Evolutionary conservation across 768 basidiomycete genomes (phyloP).

Genomic region (Rhodotorula kratochvilovae): DNA sequence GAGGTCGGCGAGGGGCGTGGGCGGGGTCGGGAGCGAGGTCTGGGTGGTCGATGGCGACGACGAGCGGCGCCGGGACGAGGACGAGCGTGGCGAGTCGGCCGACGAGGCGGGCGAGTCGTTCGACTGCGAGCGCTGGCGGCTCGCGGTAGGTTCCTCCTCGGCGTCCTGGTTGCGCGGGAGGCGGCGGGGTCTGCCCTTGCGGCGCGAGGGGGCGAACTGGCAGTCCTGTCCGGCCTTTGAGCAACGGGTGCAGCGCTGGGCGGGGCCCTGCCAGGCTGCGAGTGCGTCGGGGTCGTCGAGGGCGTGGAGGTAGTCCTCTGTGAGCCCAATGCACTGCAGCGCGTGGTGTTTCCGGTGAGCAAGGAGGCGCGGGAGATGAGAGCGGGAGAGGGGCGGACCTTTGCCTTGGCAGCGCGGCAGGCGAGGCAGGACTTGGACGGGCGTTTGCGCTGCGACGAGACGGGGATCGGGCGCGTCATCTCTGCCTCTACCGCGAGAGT

Average conservation of each 20-base stretch:
- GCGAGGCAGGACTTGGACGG: conserved; percentile 18
- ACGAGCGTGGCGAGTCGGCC: too few species aligned
- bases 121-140: background rate
- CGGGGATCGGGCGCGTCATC: conserved; percentile 26
- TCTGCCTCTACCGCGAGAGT: background rate
- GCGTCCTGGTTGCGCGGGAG: background rate
- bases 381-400: background rate
- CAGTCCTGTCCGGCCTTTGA: background rate
- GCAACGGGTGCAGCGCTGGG: conserved; percentile 1
- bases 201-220: background rate
- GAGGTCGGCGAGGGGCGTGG: background rate
- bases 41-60: background rate
- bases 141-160: background rate
- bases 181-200: background rate
- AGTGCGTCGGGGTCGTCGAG: background rate
- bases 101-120: background rate
- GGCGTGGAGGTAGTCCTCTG: conserved; percentile 12
- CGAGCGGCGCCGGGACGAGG: too few species aligned
- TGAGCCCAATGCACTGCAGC: conserved; percentile 8
- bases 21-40: background rate
- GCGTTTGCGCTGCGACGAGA: conserved; percentile 11
- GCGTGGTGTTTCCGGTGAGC: background rate
- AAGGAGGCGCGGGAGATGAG: background rate
- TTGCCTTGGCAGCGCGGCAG: conserved; percentile 15
- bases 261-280: background rate